Conservation (phyloP, 2,329 filamentous ascomycete species). For the Macrophomina pseudophaseolina region DNA sequence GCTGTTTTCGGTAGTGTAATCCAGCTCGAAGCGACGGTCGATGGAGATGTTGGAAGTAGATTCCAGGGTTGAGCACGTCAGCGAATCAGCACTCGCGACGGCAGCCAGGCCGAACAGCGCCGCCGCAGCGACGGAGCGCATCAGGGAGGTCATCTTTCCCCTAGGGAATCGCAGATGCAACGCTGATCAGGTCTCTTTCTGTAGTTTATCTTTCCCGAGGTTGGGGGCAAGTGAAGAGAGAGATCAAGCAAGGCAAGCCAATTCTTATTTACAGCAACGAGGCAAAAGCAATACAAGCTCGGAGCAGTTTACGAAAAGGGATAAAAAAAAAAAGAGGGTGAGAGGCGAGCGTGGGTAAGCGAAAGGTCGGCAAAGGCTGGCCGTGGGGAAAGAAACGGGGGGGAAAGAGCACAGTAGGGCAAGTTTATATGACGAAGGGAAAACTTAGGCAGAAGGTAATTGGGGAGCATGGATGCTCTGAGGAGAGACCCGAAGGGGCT, state of each 20-base stretch:
- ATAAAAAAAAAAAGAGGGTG: neutral
- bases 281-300: neutral
- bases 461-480: neutral
- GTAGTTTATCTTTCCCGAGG: neutral
- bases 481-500: neutral
- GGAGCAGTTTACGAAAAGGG: neutral
- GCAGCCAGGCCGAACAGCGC: neutral
- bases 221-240: neutral
- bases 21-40: slow-evolving; percentile 7
- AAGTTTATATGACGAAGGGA: neutral
- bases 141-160: neutral
- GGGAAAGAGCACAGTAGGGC: neutral
- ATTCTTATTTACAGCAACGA: neutral
- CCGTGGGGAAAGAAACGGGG: neutral
- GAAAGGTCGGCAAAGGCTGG: neutral
- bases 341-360: neutral
- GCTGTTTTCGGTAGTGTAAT: slow-evolving; percentile 15
- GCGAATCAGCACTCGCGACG: slow-evolving; percentile 9
- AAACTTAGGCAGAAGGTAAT: neutral
- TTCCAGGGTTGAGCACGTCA: slow-evolving; percentile 19
- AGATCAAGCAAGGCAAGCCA: neutral
- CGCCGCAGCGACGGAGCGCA: slow-evolving; percentile 8
- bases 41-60: slow-evolving; percentile 11
- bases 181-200: neutral
- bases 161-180: neutral